phyloP scores from a whole-genome alignment of 2,329 filamentous ascomycete species.

The Colletotrichum shisoi region DNA sequence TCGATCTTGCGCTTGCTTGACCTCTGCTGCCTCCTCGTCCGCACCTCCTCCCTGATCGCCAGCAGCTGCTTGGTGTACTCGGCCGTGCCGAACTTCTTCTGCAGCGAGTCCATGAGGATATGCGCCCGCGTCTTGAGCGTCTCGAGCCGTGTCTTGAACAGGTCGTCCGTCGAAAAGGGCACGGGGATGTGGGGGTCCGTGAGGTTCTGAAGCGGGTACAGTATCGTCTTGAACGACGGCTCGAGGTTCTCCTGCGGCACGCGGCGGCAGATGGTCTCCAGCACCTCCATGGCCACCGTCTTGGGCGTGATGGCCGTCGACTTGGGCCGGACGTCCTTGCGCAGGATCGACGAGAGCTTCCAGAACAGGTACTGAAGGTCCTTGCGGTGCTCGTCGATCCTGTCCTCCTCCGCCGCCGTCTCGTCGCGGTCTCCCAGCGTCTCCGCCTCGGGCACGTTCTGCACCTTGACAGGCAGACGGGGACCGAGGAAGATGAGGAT shows the following conservation, averaged over 20 bases:
- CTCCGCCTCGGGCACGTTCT: conserved; percentile 51
- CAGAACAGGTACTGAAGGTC: conserved; percentile 77
- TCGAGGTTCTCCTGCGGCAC: conserved; percentile 65
- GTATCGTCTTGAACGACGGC: conserved; percentile 68
- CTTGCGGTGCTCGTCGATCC: conserved; percentile 44
- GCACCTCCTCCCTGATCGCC: conserved; percentile 76
- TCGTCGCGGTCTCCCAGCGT: conserved; percentile 54
- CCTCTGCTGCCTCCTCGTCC: conserved; percentile 74
- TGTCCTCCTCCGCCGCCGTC: conserved; percentile 49
- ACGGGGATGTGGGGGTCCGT: conserved; percentile 79
- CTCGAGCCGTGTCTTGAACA: conserved; percentile 74
- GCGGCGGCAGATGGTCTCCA: conserved; percentile 73
- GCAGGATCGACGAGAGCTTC: conserved; percentile 78
- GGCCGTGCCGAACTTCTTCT: conserved; percentile 82
- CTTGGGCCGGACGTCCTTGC: conserved; percentile 74
- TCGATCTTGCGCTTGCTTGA: conserved; percentile 89
- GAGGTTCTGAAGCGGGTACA: conserved; percentile 76
- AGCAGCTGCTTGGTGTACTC: conserved; percentile 79
- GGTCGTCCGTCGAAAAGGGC: conserved; percentile 74
- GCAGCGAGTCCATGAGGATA: conserved; percentile 81
- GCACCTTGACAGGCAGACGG: conserved; percentile 51
- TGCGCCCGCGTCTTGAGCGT: conserved; percentile 74
- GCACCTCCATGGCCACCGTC: conserved; percentile 75
- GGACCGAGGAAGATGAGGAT: conserved; percentile 83
- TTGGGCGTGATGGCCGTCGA: conserved; percentile 74